phyloP scores from a whole-genome alignment of 768 basidiomycete genomes.

The Arthromyces matolae region DNA sequence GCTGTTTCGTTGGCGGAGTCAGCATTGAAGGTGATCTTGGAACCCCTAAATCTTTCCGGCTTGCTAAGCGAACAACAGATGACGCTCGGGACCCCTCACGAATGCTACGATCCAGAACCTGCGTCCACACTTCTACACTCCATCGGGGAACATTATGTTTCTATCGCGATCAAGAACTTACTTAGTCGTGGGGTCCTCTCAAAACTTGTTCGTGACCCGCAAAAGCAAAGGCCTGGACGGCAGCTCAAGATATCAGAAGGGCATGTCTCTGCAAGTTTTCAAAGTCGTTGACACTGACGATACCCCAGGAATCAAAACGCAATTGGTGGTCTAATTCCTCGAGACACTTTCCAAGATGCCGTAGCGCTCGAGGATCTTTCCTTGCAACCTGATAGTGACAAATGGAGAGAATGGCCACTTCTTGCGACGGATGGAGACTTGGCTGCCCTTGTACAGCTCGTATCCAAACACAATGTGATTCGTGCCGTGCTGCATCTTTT shows the following conservation, averaged over 20 bases:
- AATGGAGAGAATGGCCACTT: slow-evolving; percentile 77
- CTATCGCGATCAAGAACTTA: slow-evolving; percentile 54
- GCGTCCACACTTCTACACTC: slow-evolving; percentile 56
- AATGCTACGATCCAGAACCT: slow-evolving; percentile 58
- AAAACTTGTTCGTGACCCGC: slow-evolving; percentile 58
- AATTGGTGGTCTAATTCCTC: slow-evolving; percentile 58
- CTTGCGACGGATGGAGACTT: slow-evolving; percentile 78
- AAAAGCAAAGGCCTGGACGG: slow-evolving; percentile 66
- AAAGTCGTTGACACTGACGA: neutral
- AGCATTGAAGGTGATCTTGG: slow-evolving; percentile 57
- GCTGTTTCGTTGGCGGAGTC: slow-evolving; percentile 57
- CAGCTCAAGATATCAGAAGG: slow-evolving; percentile 73
- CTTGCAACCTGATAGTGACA: slow-evolving; percentile 37
- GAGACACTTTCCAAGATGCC: slow-evolving; percentile 73
- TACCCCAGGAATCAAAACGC: slow-evolving; percentile 59
- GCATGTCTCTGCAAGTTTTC: too few relatives aligned
- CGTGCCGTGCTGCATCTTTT: neutral
- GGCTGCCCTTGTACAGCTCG: slow-evolving; percentile 71
- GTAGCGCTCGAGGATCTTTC: slow-evolving; percentile 55
- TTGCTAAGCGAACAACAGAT: slow-evolving; percentile 44
- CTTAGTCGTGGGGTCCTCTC: slow-evolving; percentile 64
- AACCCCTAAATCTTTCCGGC: neutral
- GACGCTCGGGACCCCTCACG: slow-evolving; percentile 69
- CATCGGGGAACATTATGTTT: slow-evolving; percentile 54
- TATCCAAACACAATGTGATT: slow-evolving; percentile 73